These are phyloP conservation scores for Globisporangium middletonii DNA, from an alignment of 352 stramenopile species.

Conservation along the genomic window DNA sequence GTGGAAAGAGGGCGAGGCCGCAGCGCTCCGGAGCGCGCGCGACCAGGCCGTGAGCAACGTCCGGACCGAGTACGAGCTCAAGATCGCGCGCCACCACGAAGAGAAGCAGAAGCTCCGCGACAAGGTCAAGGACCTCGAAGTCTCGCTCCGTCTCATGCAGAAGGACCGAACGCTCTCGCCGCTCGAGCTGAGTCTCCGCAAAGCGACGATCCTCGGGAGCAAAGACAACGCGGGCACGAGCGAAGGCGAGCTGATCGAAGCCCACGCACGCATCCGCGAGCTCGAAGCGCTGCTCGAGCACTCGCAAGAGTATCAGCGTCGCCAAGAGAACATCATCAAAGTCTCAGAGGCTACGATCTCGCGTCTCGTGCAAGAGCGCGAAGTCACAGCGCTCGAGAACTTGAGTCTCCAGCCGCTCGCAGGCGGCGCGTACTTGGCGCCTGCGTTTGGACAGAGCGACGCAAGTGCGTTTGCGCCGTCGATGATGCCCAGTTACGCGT, in stretches of 20 bases:
- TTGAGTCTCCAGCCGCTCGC: constrained; percentile 31
- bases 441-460: too few species aligned
- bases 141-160: constrained; percentile 54
- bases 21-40: constrained; percentile 24
- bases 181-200: constrained; percentile 54
- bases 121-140: constrained; percentile 69
- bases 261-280: constrained; percentile 43
- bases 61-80: constrained; percentile 60
- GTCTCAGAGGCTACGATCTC: constrained; percentile 59
- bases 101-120: constrained; percentile 72
- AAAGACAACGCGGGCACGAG: constrained; percentile 35
- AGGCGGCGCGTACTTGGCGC: neutral
- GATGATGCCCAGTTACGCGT: neutral
- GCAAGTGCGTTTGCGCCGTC: neutral
- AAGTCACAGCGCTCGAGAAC: constrained; percentile 37
- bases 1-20: constrained; percentile 54
- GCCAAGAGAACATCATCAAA: constrained; percentile 61
- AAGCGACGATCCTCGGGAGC: constrained; percentile 46
- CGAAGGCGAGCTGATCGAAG: constrained; percentile 53
- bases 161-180: constrained; percentile 58
- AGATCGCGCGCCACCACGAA: constrained; percentile 57
- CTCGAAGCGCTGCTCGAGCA: constrained; percentile 51
- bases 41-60: constrained; percentile 46
- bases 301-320: constrained; percentile 46
- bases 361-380: constrained; percentile 46